phyloP scores from a whole-genome alignment of 1,139 yeast genomes.

The Scheffersomyces lignicola region DNA sequence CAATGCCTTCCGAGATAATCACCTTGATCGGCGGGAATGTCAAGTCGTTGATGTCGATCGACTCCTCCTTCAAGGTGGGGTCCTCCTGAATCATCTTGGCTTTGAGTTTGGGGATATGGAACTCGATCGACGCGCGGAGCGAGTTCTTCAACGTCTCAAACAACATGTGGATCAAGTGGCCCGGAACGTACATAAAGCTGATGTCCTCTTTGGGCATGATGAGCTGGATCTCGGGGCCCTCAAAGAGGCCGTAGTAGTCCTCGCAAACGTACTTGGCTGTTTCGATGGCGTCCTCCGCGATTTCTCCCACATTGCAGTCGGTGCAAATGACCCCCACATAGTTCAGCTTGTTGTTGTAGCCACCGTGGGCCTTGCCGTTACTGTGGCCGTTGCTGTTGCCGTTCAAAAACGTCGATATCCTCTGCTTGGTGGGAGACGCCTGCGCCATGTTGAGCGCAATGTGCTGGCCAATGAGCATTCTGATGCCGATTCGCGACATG shows the following conservation, averaged over 20 bases:
- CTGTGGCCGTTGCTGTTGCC: constrained; percentile 19
- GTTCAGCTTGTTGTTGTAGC: constrained; percentile 50
- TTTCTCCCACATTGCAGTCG: constrained; percentile 73
- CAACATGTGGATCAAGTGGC: constrained; percentile 84
- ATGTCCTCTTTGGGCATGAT: constrained; percentile 68
- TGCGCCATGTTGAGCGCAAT: constrained; percentile 76
- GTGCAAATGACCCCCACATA: constrained; percentile 88
- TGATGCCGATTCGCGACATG: constrained; percentile 83
- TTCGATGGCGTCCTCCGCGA: constrained; percentile 83
- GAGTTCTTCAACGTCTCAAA: constrained; percentile 85
- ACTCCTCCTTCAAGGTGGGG: constrained; percentile 42
- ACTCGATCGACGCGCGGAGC: constrained; percentile 80
- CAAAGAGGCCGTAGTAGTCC: constrained; percentile 80
- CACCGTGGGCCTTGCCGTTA: constrained; percentile 20
- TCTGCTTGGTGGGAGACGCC: constrained; percentile 43
- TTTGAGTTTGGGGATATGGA: constrained; percentile 50
- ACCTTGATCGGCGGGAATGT: constrained; percentile 83
- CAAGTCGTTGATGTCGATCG: constrained; percentile 60
- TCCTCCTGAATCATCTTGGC: constrained; percentile 40
- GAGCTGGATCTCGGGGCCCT: constrained; percentile 77
- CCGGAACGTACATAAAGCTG: constrained; percentile 85
- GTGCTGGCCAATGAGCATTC: constrained; percentile 89
- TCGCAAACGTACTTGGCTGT: constrained; percentile 86
- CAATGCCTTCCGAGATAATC: constrained; percentile 87
- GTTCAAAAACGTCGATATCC: constrained; percentile 35